A percentile compares a stretch with the other conserved stretches of the same genome.
phyloP scores from a whole-genome alignment of 345 rosid genomes.

The Salix caprea region DNA sequence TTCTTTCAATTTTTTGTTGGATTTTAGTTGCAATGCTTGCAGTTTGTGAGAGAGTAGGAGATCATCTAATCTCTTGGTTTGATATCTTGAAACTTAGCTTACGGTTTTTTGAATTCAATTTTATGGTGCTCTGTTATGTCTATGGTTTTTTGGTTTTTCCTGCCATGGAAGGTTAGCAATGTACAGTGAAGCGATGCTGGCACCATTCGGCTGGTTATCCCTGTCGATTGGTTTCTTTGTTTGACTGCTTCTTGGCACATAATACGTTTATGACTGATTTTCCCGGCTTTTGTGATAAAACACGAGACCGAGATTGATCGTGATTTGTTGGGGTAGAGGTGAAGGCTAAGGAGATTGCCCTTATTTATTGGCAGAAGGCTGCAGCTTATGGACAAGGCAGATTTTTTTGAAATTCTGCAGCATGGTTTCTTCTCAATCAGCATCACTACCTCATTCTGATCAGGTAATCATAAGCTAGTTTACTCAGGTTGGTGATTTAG shows the following conservation, averaged over 20 bases:
- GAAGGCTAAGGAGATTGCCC: conserved; percentile 12
- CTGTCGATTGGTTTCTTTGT: not conserved
- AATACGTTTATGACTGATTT: conserved; percentile 20
- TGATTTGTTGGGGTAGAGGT: conserved; percentile 14
- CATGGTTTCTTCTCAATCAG: conserved; percentile 18
- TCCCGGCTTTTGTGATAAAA: conserved; percentile 12
- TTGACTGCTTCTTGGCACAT: conserved; percentile 11
- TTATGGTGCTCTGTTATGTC: not conserved
- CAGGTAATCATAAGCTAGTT: conserved; percentile 36
- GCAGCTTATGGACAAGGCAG: conserved; percentile 18
- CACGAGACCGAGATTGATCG: conserved; percentile 24
- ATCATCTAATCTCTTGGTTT: conserved; percentile 67
- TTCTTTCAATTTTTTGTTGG: conserved; percentile 36
- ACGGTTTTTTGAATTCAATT: not conserved
- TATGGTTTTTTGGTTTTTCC: not conserved
- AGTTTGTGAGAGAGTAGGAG: conserved; percentile 66
- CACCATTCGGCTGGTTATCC: conserved; percentile 9
- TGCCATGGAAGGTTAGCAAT: conserved; percentile 59
- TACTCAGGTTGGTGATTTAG: not conserved
- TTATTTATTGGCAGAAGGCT: conserved; percentile 19
- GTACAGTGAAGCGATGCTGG: conserved; percentile 80
- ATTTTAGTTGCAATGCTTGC: conserved; percentile 69
- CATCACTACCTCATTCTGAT: conserved; percentile 26
- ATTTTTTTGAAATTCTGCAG: conserved; percentile 14
- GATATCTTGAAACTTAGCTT: not conserved